Evolutionary conservation across 2,329 filamentous ascomycete species (phyloP).

Genomic region (Plectosphaerella sp.): DNA sequence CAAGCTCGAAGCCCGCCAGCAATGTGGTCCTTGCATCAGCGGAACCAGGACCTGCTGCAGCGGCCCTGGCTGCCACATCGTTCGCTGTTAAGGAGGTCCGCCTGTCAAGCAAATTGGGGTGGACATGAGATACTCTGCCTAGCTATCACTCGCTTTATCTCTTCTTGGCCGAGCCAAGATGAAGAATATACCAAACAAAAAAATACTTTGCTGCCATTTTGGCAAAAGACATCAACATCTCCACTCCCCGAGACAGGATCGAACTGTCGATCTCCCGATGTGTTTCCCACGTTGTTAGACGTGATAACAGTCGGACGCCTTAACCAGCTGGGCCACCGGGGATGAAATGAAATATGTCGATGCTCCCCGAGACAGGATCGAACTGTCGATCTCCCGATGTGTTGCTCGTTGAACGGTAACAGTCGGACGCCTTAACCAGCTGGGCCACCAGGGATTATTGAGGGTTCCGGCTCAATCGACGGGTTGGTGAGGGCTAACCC

Average conservation of each 20-base stretch:
- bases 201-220: not conserved
- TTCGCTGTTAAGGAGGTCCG: too few species aligned
- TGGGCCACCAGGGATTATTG: slow-evolving; percentile 2
- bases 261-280: too few species aligned
- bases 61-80: not conserved
- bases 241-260: too few species aligned
- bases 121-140: too few species aligned
- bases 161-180: too few species aligned
- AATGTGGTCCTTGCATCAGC: slow-evolving; percentile 1
- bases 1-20: slow-evolving; percentile 4
- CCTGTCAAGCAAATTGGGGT: too few species aligned
- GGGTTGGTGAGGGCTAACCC: too few species aligned
- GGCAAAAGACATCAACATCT: too few species aligned
- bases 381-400: slow-evolving; percentile 4
- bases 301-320: too few species aligned
- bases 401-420: not conserved
- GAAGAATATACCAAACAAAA: not conserved
- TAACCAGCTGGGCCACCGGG: not conserved
- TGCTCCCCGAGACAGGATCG: slow-evolving; percentile 1
- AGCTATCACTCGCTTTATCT: too few species aligned
- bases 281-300: too few species aligned
- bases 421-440: slow-evolving; percentile 5
- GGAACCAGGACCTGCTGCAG: slow-evolving; percentile 1
- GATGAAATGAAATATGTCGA: not conserved
- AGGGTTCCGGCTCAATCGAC: too few species aligned